Percentiles rank a stretch among this genome's conserved stretches.
Conservation (phyloP, 2,329 filamentous ascomycete genomes). For the Phaeosphaeria sp. region DNA sequence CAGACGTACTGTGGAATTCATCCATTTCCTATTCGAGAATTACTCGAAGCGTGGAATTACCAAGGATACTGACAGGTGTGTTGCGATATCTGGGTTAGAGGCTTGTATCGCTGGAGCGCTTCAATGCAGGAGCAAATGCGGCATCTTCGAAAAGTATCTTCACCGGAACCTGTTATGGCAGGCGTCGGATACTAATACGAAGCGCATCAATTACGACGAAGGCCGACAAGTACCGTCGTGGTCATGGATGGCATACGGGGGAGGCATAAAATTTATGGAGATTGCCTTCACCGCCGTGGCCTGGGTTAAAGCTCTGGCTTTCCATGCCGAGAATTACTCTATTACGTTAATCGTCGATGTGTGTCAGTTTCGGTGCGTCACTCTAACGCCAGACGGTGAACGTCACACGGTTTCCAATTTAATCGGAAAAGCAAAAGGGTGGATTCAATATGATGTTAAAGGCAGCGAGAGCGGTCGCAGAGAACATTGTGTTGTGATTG, state of each 20-base stretch:
- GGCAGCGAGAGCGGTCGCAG: not conserved
- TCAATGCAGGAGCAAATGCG: slow-evolving; percentile 10
- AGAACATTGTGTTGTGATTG: not conserved
- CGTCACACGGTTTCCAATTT: not conserved
- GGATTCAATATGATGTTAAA: not conserved
- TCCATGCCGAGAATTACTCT: not conserved
- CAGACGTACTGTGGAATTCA: not conserved
- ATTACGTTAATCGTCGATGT: not conserved
- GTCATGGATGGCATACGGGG: slow-evolving; percentile 16
- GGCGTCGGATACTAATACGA: slow-evolving; percentile 3
- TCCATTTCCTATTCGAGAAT: slow-evolving; percentile 13
- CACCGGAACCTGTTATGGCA: slow-evolving; percentile 21
- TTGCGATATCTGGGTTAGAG: slow-evolving; percentile 19
- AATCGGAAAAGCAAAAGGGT: not conserved
- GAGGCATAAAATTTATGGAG: slow-evolving; percentile 8
- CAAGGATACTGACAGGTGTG: slow-evolving; percentile 10
- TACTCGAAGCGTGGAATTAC: slow-evolving; percentile 13
- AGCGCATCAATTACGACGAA: slow-evolving; percentile 10
- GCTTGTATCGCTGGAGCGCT: slow-evolving; percentile 8
- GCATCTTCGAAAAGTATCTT: slow-evolving; percentile 15
- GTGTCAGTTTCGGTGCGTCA: not conserved
- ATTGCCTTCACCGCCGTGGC: slow-evolving; percentile 5
- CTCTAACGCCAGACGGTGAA: not conserved
- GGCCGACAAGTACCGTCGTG: slow-evolving; percentile 4
- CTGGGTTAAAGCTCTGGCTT: not conserved